Conservation (phyloP, 768 basidiomycete genomes). For the Podaxis sp. region DNA sequence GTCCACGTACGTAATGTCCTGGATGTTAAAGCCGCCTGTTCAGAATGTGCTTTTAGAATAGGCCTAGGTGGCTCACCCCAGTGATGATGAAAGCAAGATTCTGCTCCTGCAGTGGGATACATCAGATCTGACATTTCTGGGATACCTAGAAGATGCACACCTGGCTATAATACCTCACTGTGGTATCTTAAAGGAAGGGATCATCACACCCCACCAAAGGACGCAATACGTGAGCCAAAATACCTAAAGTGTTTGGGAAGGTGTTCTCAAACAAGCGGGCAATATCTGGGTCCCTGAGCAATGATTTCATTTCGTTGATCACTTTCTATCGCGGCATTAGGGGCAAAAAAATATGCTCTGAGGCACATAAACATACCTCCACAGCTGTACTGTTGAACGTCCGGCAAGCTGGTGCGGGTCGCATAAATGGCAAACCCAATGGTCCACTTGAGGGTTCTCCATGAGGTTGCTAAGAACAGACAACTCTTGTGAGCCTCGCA, state of each 20-base stretch:
- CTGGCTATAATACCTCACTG: conserved; percentile 69
- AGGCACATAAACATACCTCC: conserved; percentile 40
- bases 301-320: conserved; percentile 65
- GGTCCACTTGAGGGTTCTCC: conserved; percentile 56
- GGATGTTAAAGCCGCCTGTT: background rate
- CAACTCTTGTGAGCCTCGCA: conserved; percentile 1
- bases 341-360: background rate
- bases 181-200: conserved; percentile 50
- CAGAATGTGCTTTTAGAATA: background rate
- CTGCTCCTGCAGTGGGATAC: conserved; percentile 20
- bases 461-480: conserved; percentile 44
- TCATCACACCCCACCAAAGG: background rate
- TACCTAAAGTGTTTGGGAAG: conserved; percentile 78
- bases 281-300: conserved; percentile 72
- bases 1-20: conserved; percentile 69
- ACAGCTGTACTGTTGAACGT: conserved; percentile 76
- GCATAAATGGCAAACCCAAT: conserved; percentile 66
- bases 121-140: background rate
- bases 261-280: conserved; percentile 80
- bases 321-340: conserved; percentile 45
- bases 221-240: background rate
- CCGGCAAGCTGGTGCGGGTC: conserved; percentile 62
- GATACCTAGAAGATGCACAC: conserved; percentile 25
- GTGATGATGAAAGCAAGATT: conserved; percentile 81
- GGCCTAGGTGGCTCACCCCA: conserved; percentile 41